Evolutionary conservation across 1,284 basidiomycete genomes (phyloP).

Genomic region (Apiotrichum veenhuisii): DNA sequence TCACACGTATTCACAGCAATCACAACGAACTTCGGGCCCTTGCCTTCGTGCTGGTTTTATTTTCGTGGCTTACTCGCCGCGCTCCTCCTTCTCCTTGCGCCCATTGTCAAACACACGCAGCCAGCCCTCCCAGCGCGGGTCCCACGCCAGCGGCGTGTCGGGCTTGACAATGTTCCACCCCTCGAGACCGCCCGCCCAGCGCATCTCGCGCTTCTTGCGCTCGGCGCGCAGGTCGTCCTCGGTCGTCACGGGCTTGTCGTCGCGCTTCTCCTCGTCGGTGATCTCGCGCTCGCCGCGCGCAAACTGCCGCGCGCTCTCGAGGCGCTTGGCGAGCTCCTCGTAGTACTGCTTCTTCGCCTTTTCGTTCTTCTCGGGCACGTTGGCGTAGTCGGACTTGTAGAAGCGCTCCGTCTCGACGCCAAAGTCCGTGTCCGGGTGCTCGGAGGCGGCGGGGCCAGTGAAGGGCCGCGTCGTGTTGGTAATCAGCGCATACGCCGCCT

Average conservation of each 20-base stretch:
- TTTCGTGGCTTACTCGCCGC: not conserved
- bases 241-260: slow-evolving; percentile 71
- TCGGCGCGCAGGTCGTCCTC: slow-evolving; percentile 82
- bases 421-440: slow-evolving; percentile 65
- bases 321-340: slow-evolving; percentile 61
- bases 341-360: slow-evolving; percentile 76
- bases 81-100: not conserved
- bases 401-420: slow-evolving; percentile 63
- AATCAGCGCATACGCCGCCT: slow-evolving; percentile 74
- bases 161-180: slow-evolving; percentile 75
- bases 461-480: slow-evolving; percentile 65
- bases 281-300: slow-evolving; percentile 73
- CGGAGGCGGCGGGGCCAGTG: slow-evolving; percentile 33
- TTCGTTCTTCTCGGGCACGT: slow-evolving; percentile 61
- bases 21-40: too few species aligned
- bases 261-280: slow-evolving; percentile 69
- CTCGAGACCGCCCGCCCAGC: slow-evolving; percentile 71
- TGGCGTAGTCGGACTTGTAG: slow-evolving; percentile 63
- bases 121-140: slow-evolving; percentile 64
- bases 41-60: not conserved
- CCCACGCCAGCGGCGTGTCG: slow-evolving; percentile 65
- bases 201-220: slow-evolving; percentile 76
- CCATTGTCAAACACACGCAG: slow-evolving; percentile 60
- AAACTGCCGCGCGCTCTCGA: slow-evolving; percentile 73
- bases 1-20: too few species aligned